Base-by-base conservation (phyloP, 192 early-diverging fungal species). In the Backusella macrospora region DNA sequence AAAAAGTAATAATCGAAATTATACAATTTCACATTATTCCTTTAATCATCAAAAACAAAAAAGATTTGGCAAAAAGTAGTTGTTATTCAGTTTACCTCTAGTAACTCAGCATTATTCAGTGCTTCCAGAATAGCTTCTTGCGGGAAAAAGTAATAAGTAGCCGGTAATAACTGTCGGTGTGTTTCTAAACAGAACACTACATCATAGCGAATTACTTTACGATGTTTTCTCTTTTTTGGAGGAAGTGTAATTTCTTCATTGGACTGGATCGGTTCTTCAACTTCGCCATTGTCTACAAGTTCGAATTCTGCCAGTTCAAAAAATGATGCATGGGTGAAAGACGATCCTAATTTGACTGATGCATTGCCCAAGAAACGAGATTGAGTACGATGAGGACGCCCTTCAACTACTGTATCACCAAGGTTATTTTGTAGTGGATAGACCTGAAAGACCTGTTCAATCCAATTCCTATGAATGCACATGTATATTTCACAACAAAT, bases 41-140 rank as follows among this genome's bases (percentile, higher is more conserved):
- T 29, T 18, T 34, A 34, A 34, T 34, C 29, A 34, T 34, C 29
- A 34, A 49, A 49, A 43, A 49, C n/a, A 49, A 49, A 7, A 21
- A 43, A 43, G 6, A 18, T 4, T 18, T 26, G 18, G 7, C 1
- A 8, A 59, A 59, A 46, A 9, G 12, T 6, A 42, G 10, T 18
- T 18, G 44, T 14, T 16, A 34, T 5, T 43, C 55, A 23, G 71
- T 6, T 70, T 29, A 76, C 73, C 40, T 83, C 73, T 46, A 66
- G 77, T 10, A 74, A 72, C 10, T 77, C 45, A 15, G 49, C 26
- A 55, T 65, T 48, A 34, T 76, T 75, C 29, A 70, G 46, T 7
- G 78, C 63, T 29, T 86, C 87, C 4, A 89, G 43, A 16, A 86
- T 79, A 47, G 87, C 81, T 52, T 87, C 82, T 34, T 78, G 77